Base-by-base conservation (phyloP, 345 rosid species). In the Brassica cretica region DNA sequence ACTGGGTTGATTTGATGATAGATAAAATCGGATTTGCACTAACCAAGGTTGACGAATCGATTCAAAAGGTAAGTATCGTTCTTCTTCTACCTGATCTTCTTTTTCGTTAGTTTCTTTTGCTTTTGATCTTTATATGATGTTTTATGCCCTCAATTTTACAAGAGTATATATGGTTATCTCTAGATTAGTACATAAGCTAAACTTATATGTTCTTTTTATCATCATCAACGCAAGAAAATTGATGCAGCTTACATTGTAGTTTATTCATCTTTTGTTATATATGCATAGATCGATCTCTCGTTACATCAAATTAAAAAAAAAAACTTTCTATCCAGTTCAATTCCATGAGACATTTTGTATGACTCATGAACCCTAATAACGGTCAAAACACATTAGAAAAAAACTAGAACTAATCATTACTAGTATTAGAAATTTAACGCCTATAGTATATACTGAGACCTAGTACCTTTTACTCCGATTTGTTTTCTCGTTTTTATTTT, bases 1-100 rank as follows among this genome's bases (percentile, higher is more conserved):
- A 58, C 0, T 78, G 76, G 76, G 3, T 71, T 71, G 81, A 71
- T 71, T 12, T 56, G 29, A 18, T 71, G 0, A 55, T 78, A n/a
- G 68, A 78, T 27, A 75, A 72, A 56, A 19, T 71, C 33, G 81
- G 66, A 32, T 1, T 12, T 29, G 80, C 41, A 16, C 64, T 77
- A 15, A 35, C 46, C 58, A 70, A 63, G n/a, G 71, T n/a, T 65
- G 76, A 78, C 27, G 61, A 78, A 71, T 12, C 76, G 4, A 71
- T 77, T 56, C 76, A 37, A 6, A 76, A 76, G 80, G 81, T 76
- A 21, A 61, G 24, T 11, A 29, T 19, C 6, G 5, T 24, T 25
- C 19, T 75, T 66, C 66, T 67, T 67, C 44, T 37, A 11, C 67
- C 58, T 74, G 35, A 30, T 73, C 64, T 33, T 15, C 5, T 64